Evolutionary conservation across 2,329 filamentous ascomycete genomes (phyloP).

Genomic region (Lachnellula subtilissima): DNA sequence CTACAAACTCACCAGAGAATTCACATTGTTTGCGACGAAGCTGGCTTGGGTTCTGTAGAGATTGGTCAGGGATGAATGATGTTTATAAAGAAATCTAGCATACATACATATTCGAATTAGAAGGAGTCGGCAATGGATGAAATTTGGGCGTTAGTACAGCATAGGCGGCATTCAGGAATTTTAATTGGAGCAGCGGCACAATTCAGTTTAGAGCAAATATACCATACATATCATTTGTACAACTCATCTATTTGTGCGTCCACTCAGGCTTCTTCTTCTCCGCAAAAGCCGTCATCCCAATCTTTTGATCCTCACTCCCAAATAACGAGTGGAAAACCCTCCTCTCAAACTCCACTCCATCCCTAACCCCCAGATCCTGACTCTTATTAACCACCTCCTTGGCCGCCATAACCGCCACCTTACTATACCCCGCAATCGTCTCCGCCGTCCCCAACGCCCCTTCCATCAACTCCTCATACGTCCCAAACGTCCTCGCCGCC

Average conservation of each 20-base stretch:
- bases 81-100: conserved; percentile 27
- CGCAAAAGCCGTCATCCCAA: conserved; percentile 92
- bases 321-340: conserved; percentile 90
- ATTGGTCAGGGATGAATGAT: conserved; percentile 17
- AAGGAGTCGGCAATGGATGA: not conserved
- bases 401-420: conserved; percentile 78
- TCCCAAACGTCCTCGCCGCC: conserved; percentile 75
- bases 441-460: conserved; percentile 78
- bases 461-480: conserved; percentile 75
- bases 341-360: conserved; percentile 93
- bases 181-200: conserved; percentile 3
- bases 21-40: conserved; percentile 23
- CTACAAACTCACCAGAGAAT: conserved; percentile 13
- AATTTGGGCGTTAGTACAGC: not conserved
- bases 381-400: conserved; percentile 99
- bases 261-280: conserved; percentile 93
- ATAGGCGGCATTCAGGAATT: not conserved
- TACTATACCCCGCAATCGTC: conserved; percentile 82
- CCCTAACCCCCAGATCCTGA: conserved; percentile 79
- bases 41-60: conserved; percentile 26
- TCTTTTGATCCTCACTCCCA: conserved; percentile 94
- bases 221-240: not conserved
- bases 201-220: not conserved
- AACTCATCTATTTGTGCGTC: conserved; percentile 67
- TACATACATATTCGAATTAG: conserved; percentile 12